phyloP scores from a whole-genome alignment of 202 grass and related monocot genomes.

The Eragrostis tef region DNA sequence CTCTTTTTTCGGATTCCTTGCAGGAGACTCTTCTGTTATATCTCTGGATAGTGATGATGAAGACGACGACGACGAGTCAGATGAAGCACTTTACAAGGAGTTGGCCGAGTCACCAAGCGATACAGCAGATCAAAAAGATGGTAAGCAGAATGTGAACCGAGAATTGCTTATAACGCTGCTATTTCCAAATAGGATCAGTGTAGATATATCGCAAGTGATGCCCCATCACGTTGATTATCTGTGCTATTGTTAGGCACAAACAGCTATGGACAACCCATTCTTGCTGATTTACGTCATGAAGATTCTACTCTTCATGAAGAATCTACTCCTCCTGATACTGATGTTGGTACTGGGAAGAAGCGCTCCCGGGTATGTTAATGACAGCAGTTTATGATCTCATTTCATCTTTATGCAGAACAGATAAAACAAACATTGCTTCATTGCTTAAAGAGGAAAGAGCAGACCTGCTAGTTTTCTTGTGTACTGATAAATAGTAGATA shows the following conservation, averaged over 20 bases:
- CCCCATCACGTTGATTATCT: constrained; percentile 5
- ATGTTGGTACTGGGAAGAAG: background rate
- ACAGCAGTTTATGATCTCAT: background rate
- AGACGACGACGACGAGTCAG: constrained; percentile 35
- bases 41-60: constrained; percentile 66
- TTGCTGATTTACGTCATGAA: constrained; percentile 24
- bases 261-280: background rate
- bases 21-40: constrained; percentile 60
- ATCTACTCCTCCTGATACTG: background rate
- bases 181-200: background rate
- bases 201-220: background rate
- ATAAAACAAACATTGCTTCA: background rate
- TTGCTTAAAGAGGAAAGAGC: background rate
- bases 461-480: background rate
- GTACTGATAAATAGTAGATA: background rate
- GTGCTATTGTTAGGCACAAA: background rate
- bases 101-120: constrained; percentile 28
- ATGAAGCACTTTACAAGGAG: constrained; percentile 17
- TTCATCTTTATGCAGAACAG: background rate
- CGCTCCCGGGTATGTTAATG: background rate
- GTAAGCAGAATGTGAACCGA: constrained; percentile 4
- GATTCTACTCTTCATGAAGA: background rate
- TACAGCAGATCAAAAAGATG: background rate
- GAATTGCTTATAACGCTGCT: background rate
- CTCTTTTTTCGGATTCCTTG: constrained; percentile 2